Base-by-base conservation (phyloP, 805 yeast species). In the Wickerhamomyces strasburgensis region DNA sequence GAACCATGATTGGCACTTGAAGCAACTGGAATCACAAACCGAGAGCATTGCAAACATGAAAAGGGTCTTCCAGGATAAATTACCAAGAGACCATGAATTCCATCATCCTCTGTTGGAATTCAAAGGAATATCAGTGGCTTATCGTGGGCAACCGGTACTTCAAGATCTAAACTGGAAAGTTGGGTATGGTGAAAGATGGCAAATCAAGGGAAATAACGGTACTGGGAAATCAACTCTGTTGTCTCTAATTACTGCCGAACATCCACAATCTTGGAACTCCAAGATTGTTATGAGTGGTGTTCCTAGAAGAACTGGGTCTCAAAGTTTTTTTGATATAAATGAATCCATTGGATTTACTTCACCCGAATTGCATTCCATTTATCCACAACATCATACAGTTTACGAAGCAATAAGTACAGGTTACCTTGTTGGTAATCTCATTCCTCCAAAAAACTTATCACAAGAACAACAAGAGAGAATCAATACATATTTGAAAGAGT, bases 231-330 rank as follows among this genome's bases (percentile, higher is more conserved):
- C 96, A 2, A 93, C 98, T 0, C 61, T 90, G 17, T 60, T 93
- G 13, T 77, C 97, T 2, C 58, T 93, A 31, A 68, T 90, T 19
- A 88, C 96, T 0, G 88, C 95, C 4, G 98, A 90, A 51, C 98
- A 90, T 56, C 98, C 98, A 1, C 96, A 90, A 60, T 80, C 96
- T 2, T 90, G 98, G 98, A 80, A 77, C 47, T 70, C 76, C 5
- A 75, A 72, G 16, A 70, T 93, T 16, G 60, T 64, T 6, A 65
- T 87, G 31, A 70, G 82, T 47, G 87, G 88, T 0, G 69, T 70
- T 23, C 73, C 78, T 7, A 71, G 97, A 28, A 72, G 70, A 41
- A 79, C 89, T 0, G 98, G 98, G 2, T 67, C 63, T 27, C 75
- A 80, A 13, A 79, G 77, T 42, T 89, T 83, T 54, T 87, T 86